phyloP scores from a whole-genome alignment of 2,329 filamentous ascomycete genomes.

The Neofusicoccum cordaticola region DNA sequence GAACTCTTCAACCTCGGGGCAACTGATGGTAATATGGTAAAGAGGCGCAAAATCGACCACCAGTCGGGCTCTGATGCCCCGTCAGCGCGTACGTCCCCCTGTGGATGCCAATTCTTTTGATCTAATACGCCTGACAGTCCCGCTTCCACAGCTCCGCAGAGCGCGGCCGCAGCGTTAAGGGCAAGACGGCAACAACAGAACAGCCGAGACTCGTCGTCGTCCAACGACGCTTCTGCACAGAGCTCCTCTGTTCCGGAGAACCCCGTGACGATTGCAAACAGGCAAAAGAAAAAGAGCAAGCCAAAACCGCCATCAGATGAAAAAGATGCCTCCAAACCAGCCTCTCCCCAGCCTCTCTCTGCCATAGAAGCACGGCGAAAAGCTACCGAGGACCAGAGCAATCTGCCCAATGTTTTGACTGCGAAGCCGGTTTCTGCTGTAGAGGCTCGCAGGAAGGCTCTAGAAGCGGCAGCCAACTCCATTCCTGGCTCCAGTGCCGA shows the following conservation, averaged over 20 bases:
- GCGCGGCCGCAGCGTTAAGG: conserved; percentile 14
- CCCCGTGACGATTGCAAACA: not conserved
- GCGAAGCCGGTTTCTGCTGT: conserved; percentile 1
- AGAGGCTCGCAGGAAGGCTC: conserved; percentile 5
- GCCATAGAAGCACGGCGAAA: not conserved
- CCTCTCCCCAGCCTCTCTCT: not conserved
- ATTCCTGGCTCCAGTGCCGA: not conserved
- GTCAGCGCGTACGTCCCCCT: not conserved
- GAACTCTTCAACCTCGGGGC: not conserved
- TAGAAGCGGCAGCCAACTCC: not conserved
- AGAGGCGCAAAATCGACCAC: conserved; percentile 9
- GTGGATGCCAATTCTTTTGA: not conserved
- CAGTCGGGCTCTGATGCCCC: not conserved
- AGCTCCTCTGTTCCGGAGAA: not conserved
- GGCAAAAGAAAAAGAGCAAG: not conserved
- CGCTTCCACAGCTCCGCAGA: conserved; percentile 1
- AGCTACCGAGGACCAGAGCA: not conserved
- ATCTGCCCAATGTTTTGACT: too few species aligned
- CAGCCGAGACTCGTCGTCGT: not conserved
- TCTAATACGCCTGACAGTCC: conserved; percentile 16
- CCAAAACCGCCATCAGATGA: not conserved
- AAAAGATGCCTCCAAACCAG: not conserved
- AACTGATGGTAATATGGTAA: not conserved
- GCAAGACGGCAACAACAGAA: conserved; percentile 3
- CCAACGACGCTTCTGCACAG: not conserved